Conservation (phyloP, 352 stramenopile species). For the Phytophthora sp. region DNA sequence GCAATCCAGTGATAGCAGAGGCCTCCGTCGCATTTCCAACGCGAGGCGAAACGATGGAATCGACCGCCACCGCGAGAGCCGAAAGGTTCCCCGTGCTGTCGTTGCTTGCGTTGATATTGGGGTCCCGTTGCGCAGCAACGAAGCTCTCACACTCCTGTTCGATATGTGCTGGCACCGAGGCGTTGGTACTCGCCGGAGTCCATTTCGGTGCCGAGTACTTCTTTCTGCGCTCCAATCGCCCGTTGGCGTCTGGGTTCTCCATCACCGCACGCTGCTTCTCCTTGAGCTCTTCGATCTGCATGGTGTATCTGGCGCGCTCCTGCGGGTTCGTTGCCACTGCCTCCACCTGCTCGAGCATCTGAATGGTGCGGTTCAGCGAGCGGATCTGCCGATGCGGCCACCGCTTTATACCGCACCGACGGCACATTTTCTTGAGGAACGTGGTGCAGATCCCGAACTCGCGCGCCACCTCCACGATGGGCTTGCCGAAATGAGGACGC, state of each 20-base stretch:
- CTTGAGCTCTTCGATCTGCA: constrained; percentile 67
- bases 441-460: constrained; percentile 81
- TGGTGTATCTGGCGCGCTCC: constrained; percentile 57
- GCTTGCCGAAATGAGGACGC: constrained; percentile 64
- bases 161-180: constrained; percentile 1
- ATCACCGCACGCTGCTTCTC: constrained; percentile 74
- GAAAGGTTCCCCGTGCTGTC: constrained; percentile 1
- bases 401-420: constrained; percentile 64
- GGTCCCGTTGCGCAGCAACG: not conserved
- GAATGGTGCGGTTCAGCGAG: constrained; percentile 69
- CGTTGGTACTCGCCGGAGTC: not conserved
- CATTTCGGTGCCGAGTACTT: constrained; percentile 35
- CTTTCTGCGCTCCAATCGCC: constrained; percentile 70
- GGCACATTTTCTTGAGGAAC: constrained; percentile 81
- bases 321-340: constrained; percentile 42
- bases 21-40: not conserved
- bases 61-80: constrained; percentile 23
- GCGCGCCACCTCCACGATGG: constrained; percentile 69
- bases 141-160: constrained; percentile 1
- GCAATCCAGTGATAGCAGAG: not conserved
- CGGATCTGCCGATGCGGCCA: constrained; percentile 76
- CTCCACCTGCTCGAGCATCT: constrained; percentile 78
- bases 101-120: not conserved
- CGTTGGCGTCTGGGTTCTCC: constrained; percentile 62
- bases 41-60: constrained; percentile 4